These are phyloP conservation scores for Eremothecium gossypii DNA, from an alignment of 1,139 yeast genomes.

Conservation along the genomic window DNA sequence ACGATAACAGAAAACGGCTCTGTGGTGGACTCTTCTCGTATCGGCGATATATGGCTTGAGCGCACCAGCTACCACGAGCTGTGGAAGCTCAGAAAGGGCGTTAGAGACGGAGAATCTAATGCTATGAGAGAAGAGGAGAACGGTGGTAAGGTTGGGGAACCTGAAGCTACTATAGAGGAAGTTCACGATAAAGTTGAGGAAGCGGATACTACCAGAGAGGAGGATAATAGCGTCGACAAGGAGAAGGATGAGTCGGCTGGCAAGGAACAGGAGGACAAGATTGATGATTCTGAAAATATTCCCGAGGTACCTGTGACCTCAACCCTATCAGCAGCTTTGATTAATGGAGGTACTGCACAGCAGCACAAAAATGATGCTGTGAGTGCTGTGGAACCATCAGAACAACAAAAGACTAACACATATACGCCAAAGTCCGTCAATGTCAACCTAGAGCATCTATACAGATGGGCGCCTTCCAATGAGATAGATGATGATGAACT, in stretches of 20 bases:
- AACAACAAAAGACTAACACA: constrained; percentile 8
- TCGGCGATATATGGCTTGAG: constrained; percentile 70
- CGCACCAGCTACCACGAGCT: constrained; percentile 54
- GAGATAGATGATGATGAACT: constrained; percentile 45
- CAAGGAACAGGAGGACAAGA: constrained; percentile 7
- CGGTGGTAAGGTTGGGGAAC: constrained; percentile 7
- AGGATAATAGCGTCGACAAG: constrained; percentile 3
- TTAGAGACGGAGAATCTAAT: constrained; percentile 29
- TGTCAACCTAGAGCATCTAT: constrained; percentile 40
- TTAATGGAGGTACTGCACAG: constrained; percentile 3
- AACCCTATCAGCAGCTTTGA: background rate
- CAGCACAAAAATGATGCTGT: constrained; percentile 23
- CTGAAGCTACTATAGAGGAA: constrained; percentile 5
- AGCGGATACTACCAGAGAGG: constrained; percentile 4
- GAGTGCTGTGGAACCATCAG: constrained; percentile 16
- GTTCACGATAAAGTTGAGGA: constrained; percentile 8
- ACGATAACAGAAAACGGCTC: constrained; percentile 59
- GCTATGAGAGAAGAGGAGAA: no score
- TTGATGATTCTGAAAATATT: constrained; percentile 18
- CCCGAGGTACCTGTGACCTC: constrained; percentile 7
- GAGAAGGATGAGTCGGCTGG: constrained; percentile 6
- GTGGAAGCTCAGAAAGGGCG: constrained; percentile 19
- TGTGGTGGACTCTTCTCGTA: constrained; percentile 53
- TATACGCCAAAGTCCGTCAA: constrained; percentile 32
- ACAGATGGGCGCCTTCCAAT: constrained; percentile 47